phyloP scores from a whole-genome alignment of 2,329 filamentous ascomycete species.

The Sporothrix pallida region DNA sequence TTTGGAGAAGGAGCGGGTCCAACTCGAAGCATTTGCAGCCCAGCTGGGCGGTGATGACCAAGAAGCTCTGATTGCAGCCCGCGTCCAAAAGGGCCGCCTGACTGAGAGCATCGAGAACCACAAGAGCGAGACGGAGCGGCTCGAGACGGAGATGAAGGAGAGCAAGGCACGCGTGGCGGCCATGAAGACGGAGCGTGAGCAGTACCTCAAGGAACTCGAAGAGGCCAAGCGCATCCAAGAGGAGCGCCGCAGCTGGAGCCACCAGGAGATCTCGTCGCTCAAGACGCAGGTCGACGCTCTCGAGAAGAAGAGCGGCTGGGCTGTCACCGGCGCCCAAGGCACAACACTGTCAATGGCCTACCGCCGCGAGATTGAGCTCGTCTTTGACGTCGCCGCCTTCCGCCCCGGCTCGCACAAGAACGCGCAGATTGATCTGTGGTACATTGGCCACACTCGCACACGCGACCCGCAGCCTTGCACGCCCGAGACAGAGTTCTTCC shows the following conservation, averaged over 20 bases:
- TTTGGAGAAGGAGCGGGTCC: constrained; percentile 68
- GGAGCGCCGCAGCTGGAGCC: constrained; percentile 87
- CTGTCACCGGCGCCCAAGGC: constrained; percentile 67
- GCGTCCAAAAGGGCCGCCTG: constrained; percentile 68
- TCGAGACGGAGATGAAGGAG: constrained; percentile 70
- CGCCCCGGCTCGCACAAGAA: constrained; percentile 53
- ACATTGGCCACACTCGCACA: constrained; percentile 66
- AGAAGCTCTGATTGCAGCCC: constrained; percentile 73
- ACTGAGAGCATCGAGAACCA: constrained; percentile 74
- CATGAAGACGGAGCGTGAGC: constrained; percentile 69
- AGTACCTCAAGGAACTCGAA: constrained; percentile 74
- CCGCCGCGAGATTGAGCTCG: constrained; percentile 72
- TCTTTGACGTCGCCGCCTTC: constrained; percentile 71
- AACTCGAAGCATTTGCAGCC: constrained; percentile 68
- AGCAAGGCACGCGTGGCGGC: constrained; percentile 69
- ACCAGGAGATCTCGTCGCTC: constrained; percentile 77
- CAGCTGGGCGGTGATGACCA: constrained; percentile 82
- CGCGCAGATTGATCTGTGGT: constrained; percentile 70
- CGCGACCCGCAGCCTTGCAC: constrained; percentile 62
- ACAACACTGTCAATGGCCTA: constrained; percentile 76
- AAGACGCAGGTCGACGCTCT: constrained; percentile 68
- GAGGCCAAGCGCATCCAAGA: constrained; percentile 84
- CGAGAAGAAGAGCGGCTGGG: constrained; percentile 73
- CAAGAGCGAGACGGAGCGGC: constrained; percentile 67
- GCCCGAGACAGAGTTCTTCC: constrained; percentile 74